Conservation (phyloP, 1,139 yeast genomes). For the Lodderomyces jiufengensis region DNA sequence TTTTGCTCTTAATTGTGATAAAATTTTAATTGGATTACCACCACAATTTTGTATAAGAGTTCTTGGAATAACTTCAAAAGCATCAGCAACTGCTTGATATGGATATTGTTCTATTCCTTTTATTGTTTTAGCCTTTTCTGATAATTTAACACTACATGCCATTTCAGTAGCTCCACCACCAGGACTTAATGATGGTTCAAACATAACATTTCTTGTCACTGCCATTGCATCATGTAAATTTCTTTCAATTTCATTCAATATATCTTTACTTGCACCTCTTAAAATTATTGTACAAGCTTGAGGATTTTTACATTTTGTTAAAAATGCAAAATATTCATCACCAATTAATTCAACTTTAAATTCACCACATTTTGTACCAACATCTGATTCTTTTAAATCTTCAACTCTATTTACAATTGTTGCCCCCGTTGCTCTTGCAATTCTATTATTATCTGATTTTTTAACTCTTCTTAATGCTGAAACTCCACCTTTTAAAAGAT, state of each 20-base stretch:
- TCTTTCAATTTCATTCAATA: conserved; percentile 92
- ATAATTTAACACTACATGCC: conserved; percentile 88
- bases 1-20: conserved; percentile 90
- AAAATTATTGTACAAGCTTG: conserved; percentile 90
- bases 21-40: conserved; percentile 86
- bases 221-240: conserved; percentile 99
- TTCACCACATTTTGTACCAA: conserved; percentile 85
- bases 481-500: conserved; percentile 87
- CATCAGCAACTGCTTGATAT: conserved; percentile 97
- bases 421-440: conserved; percentile 97
- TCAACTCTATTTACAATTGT: conserved; percentile 94
- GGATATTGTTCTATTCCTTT: conserved; percentile 99
- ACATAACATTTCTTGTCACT: conserved; percentile 90
- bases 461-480: conserved; percentile 92
- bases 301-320: conserved; percentile 79
- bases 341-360: conserved; percentile 95
- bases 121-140: conserved; percentile 87
- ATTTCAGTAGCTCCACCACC: conserved; percentile 99
- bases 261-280: conserved; percentile 97
- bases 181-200: conserved; percentile 92
- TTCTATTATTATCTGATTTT: conserved; percentile 94
- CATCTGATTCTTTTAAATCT: conserved; percentile 84
- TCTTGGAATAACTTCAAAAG: conserved; percentile 97
- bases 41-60: conserved; percentile 97
- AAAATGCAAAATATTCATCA: conserved; percentile 90